Conservation (phyloP, 805 yeast species). For the Maudiozyma bulderi region DNA sequence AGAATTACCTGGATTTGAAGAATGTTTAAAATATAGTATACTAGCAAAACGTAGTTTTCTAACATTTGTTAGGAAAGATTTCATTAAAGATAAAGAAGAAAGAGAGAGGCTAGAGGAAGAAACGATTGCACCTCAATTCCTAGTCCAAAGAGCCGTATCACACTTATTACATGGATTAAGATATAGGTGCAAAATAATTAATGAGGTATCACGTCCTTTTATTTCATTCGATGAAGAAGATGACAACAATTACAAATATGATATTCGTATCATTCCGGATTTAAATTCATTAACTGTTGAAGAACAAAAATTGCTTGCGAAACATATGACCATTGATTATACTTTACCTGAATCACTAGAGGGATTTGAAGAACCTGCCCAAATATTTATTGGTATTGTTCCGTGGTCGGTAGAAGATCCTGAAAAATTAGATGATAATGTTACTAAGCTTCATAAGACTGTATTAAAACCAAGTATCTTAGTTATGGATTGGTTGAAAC, state of each 20-base stretch:
- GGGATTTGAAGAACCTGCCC: background rate
- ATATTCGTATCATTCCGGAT: constrained; percentile 12
- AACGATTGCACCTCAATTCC: background rate
- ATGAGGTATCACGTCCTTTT: background rate
- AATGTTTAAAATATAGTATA: constrained; percentile 14
- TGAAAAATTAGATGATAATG: background rate
- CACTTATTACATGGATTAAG: background rate
- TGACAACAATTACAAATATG: background rate
- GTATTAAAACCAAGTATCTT: constrained; percentile 6
- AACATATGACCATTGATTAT: constrained; percentile 5
- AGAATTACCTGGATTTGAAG: constrained; percentile 13
- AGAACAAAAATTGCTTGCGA: constrained; percentile 10
- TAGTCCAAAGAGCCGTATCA: background rate
- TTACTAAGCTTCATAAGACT: background rate
- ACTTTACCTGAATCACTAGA: background rate
- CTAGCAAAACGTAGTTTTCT: constrained; percentile 13
- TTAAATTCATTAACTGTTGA: constrained; percentile 7
- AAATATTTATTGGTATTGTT: constrained; percentile 9
- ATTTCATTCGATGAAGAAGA: background rate
- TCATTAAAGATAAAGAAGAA: background rate
- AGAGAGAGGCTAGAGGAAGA: background rate
- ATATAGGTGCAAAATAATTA: background rate
- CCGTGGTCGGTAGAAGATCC: constrained; percentile 3
- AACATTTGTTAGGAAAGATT: constrained; percentile 8
- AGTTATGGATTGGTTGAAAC: constrained; percentile 28